Conservation (phyloP, 805 yeast species). For the Ogataea trehalophila region DNA sequence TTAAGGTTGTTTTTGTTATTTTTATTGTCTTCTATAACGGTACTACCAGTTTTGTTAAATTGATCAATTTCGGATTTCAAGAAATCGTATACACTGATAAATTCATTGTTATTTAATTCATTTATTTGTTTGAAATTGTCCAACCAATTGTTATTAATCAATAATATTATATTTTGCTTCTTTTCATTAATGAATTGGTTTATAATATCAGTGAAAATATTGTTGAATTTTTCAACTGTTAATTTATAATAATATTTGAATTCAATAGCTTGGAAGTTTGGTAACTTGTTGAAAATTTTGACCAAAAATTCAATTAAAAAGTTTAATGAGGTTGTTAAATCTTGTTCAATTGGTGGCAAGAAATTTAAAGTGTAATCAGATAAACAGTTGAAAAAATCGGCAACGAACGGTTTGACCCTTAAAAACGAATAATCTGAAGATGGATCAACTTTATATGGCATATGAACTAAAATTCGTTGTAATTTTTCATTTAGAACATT, state of each 20-base stretch:
- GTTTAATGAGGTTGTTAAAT: constrained; percentile 48
- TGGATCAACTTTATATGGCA: constrained; percentile 75
- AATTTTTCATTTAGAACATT: constrained; percentile 44
- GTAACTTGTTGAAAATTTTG: constrained; percentile 54
- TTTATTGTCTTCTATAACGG: constrained; percentile 6
- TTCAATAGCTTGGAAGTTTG: constrained; percentile 57
- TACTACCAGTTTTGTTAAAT: constrained; percentile 21
- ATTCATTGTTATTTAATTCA: constrained; percentile 26
- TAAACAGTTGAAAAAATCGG: constrained; percentile 64
- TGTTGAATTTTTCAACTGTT: constrained; percentile 31
- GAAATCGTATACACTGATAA: constrained; percentile 20
- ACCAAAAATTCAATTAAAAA: constrained; percentile 60
- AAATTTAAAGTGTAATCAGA: constrained; percentile 71
- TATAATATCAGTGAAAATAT: constrained; percentile 25
- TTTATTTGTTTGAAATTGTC: constrained; percentile 25
- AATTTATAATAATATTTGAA: constrained; percentile 40
- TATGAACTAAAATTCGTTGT: constrained; percentile 37
- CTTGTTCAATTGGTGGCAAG: constrained; percentile 64
- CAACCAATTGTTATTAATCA: constrained; percentile 31
- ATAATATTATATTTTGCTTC: constrained; percentile 29
- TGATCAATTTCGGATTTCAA: constrained; percentile 24
- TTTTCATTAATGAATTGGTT: constrained; percentile 26
- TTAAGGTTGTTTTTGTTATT: constrained; percentile 1
- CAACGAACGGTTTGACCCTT: constrained; percentile 61
- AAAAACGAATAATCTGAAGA: constrained; percentile 72